Conservation (phyloP, 768 basidiomycete species). For the Xerocomellus intermedius region DNA sequence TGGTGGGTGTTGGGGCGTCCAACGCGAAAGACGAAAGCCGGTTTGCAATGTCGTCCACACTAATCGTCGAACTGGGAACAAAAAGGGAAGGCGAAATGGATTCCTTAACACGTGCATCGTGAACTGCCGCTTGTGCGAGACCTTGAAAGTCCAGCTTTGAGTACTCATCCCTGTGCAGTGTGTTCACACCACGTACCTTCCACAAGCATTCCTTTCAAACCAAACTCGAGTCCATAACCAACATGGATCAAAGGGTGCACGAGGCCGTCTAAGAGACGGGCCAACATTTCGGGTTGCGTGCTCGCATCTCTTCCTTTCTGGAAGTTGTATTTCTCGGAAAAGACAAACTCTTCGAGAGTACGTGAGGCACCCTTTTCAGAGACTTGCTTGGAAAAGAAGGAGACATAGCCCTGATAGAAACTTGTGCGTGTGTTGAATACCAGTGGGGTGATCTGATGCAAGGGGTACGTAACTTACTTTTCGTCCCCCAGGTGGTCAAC, state of each 20-base stretch:
- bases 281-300: slow-evolving; percentile 51
- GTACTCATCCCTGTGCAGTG: not conserved
- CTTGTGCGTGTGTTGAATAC: slow-evolving; percentile 21
- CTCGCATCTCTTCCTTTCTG: slow-evolving; percentile 9
- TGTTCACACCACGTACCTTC: slow-evolving; percentile 45
- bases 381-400: slow-evolving; percentile 24
- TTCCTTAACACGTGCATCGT: slow-evolving; percentile 40
- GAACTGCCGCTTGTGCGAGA: slow-evolving; percentile 25
- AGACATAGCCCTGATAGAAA: slow-evolving; percentile 25
- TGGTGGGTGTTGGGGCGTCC: not conserved
- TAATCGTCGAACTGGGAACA: not conserved
- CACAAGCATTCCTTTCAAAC: slow-evolving; percentile 55
- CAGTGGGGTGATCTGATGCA: not conserved
- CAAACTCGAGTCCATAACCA: slow-evolving; percentile 64
- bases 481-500: slow-evolving; percentile 26
- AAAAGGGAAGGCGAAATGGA: slow-evolving; percentile 11
- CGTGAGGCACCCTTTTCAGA: slow-evolving; percentile 13
- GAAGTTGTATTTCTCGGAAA: slow-evolving; percentile 31
- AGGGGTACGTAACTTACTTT: slow-evolving; percentile 12
- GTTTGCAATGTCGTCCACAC: not conserved
- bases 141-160: slow-evolving; percentile 9
- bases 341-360: slow-evolving; percentile 30
- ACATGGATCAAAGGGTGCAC: slow-evolving; percentile 63
- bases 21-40: slow-evolving; percentile 8
- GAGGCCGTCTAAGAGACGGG: slow-evolving; percentile 46